Percentiles rank a stretch among this genome's conserved stretches.
Evolutionary conservation across 441 rosid genomes (phyloP).

Genomic region (Populus hybrid): DNA sequence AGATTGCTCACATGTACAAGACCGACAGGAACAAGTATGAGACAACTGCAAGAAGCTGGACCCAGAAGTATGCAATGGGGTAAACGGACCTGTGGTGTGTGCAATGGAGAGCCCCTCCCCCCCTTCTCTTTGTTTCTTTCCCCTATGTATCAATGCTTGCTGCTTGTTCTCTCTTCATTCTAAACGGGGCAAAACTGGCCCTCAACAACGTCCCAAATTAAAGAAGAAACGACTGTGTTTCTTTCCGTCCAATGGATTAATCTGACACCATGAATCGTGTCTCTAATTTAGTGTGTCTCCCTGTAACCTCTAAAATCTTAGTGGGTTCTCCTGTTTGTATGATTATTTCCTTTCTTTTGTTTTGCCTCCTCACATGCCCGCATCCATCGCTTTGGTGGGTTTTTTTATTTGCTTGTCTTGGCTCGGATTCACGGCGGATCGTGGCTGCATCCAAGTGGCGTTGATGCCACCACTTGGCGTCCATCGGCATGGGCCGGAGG

Average conservation of each 20-base stretch:
- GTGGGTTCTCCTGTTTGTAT: neutral
- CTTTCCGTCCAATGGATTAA: slow-evolving; percentile 31
- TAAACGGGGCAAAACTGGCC: slow-evolving; percentile 28
- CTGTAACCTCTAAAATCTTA: neutral
- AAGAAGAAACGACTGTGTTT: slow-evolving; percentile 16
- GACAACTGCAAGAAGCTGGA: slow-evolving; percentile 85
- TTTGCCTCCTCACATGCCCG: neutral
- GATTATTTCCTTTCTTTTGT: neutral
- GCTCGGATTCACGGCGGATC: no score
- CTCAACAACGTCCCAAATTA: slow-evolving; percentile 8
- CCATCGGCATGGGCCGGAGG: no score
- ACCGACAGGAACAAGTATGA: slow-evolving; percentile 74
- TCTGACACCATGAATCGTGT: slow-evolving; percentile 19
- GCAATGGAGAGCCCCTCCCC: neutral
- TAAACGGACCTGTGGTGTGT: slow-evolving; percentile 19
- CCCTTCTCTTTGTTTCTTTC: neutral
- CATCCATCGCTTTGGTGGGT: no score
- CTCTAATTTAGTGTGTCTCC: neutral
- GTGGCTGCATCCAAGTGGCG: no score
- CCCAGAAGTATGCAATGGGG: slow-evolving; percentile 90
- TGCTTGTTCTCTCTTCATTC: slow-evolving; percentile 18
- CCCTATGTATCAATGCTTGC: slow-evolving; percentile 20
- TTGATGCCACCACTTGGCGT: no score
- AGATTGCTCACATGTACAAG: slow-evolving; percentile 89
- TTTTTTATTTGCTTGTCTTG: no score